These are phyloP conservation scores for Ophiostoma himal-ulmi DNA, from an alignment of 2,329 filamentous ascomycete genomes.

Conservation along the genomic window DNA sequence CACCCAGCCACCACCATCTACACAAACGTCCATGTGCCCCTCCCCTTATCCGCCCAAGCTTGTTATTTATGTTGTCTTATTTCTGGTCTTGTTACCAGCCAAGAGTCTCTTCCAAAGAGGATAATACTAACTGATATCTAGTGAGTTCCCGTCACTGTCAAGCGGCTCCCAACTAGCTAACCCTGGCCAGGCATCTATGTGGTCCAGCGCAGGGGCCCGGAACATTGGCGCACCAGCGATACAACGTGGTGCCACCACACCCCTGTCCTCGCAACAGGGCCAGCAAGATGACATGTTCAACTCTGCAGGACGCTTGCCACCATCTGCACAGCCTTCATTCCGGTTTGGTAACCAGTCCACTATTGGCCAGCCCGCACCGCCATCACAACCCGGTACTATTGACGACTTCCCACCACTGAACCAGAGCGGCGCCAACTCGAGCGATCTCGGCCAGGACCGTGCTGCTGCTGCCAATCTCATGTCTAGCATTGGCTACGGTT, in stretches of 20 bases:
- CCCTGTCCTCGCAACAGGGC: constrained; percentile 45
- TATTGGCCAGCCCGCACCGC: constrained; percentile 34
- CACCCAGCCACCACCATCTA: not conserved
- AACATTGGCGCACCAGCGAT: constrained; percentile 42
- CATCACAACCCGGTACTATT: constrained; percentile 43
- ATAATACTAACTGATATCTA: constrained; percentile 35
- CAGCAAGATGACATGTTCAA: constrained; percentile 46
- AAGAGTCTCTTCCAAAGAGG: not conserved
- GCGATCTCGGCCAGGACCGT: constrained; percentile 54
- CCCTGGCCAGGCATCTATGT: constrained; percentile 47
- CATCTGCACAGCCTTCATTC: constrained; percentile 44
- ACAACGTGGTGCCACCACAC: constrained; percentile 48
- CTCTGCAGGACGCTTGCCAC: constrained; percentile 33
- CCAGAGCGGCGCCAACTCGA: constrained; percentile 43
- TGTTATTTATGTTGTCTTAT: not conserved
- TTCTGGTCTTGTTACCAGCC: not conserved
- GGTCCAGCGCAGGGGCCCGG: constrained; percentile 47
- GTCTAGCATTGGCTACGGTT: constrained; percentile 49
- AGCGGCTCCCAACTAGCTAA: constrained; percentile 52
- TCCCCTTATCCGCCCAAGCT: not conserved
- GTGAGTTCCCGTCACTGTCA: constrained; percentile 61
- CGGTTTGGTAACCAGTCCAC: constrained; percentile 41
- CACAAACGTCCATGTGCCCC: not conserved
- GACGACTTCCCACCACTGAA: constrained; percentile 61
- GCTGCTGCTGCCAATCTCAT: constrained; percentile 45